Evolutionary conservation across 1,284 basidiomycete species (phyloP), one percentile per base, ranked within the genome.

Genomic region (Cryptococcus hybrid): DNA sequence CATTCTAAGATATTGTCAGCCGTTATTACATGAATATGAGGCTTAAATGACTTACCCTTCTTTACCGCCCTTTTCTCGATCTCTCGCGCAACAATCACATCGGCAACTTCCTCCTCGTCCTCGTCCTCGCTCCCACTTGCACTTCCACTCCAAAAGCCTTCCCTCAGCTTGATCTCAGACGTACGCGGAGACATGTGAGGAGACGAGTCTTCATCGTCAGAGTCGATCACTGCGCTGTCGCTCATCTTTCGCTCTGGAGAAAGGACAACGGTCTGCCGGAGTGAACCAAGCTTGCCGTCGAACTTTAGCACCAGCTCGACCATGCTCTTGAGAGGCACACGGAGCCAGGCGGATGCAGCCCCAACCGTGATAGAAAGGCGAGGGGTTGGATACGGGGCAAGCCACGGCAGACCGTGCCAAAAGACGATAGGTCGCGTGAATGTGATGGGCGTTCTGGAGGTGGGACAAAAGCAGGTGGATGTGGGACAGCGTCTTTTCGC

Each of bases 401-500:
- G 58, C 54, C 34, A 58, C 54, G 7, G 69, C 67, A 12, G 71
- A 68, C n/a, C 74, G 66, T 4, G 77, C 73, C 7, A 75, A 57
- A 13, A 78, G 63, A 24, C 71, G 67, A 62, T 78, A 77, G 7
- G 71, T 68, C 2, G 71, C 70, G 0, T 66, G 66, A 13, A 74
- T 62, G 11, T 57, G 52, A 55, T 75, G 74, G 13, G 58, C 58
- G 24, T 65, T 56, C 38, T 64, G 63, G 36, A 78, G 62, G 60
- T 74, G 68, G 35, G 65, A 64, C 38, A 78, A 58, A n/a, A 78
- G 60, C 24, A 66, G 55, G 59, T 78, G 77, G 34, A 73, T 71
- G 57, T 74, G 73, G 9, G 66, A 62, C 11, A 78, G 63, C 9
- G 77, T 78, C 56, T 65, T 71, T 64, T 78, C 77, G 24, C 77